Evolutionary conservation across 2,329 filamentous ascomycete species (phyloP), one percentile per base, ranked within the genome.

Genomic region (Aspergillus proliferans): DNA sequence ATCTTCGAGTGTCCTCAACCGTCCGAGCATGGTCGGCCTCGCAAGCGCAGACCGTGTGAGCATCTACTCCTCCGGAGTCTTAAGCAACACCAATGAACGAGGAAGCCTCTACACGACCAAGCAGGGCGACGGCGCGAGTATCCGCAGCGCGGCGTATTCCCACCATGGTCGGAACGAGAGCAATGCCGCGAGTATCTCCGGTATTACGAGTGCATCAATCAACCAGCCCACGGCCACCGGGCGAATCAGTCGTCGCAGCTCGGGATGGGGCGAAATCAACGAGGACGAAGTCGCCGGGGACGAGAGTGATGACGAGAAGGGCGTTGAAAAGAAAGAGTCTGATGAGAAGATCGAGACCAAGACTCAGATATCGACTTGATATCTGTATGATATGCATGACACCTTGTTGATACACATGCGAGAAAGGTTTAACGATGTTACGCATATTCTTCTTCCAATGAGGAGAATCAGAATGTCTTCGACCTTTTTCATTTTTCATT

Each of bases 91-190:
- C 6, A 86, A 85, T 50, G 91, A 95, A 61, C 79, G 91, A 44
- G 92, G 86, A 65, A 94, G 88, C 68, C 81, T 86, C 54, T 92
- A 95, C 62, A 82, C 86, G 24, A 82, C 82, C 51, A 81, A 75
- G 60, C 75, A 76, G 45, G 56, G 47, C 43, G 88, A 95, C 57
- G 87, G 81, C 1, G 83, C 84, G 8, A 95, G 89, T 62, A 75
- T 94, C 26, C 80, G 88, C 47, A 95, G 88, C 65, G 88, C 87
- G 0, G 71, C 86, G 1, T 66, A 88, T 3, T 87, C 88, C 0
- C 38, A 30, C 26, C 91, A 95, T 66, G 82, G 81, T 2, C 80
- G 88, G 53, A 85, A 88, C 45, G 89, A 95, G 65, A 95, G 90
- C 68, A 82, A 92, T 47, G 86, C 77, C 52, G 86, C 87, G 22